Base-by-base conservation (phyloP, 768 basidiomycete species). In the Mycena leptocephala region DNA sequence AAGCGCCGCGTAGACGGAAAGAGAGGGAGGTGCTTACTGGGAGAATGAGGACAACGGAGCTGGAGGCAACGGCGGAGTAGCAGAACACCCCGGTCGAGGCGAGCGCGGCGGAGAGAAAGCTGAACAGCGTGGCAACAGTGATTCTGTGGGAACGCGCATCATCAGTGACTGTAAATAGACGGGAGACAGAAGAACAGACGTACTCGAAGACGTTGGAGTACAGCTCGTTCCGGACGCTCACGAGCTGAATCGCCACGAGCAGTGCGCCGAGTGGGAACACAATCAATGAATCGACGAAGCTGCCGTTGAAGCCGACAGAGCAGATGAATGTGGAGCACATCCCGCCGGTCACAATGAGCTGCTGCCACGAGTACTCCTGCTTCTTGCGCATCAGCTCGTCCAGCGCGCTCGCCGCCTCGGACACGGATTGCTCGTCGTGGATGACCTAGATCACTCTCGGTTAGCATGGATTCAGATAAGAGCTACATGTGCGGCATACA, bases 121-220 rank as follows among this genome's bases (percentile, higher is more conserved):
- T 95, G 83, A 95, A 89, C 30, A 96, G 85, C 3, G 93, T 94
- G 5, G 96, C 93, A 63, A 96, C 90, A 16, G 94, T 95, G 75
- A 97, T 95, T 79, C 93, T 94, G 81, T 9, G n/a, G n/a, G n/a
- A n/a, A n/a, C n/a, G n/a, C 30, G 14, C 53, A 62, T 13, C 28
- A 81, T 51, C 32, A 61, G 56, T 72, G 18, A 22, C 20, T 1
- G 22, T n/a, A 20, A 14, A 13, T n/a, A 26, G 6, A 8, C 4
- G 11, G 61, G 20, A 11, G 16, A 41, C 14, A 46, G 16, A 37
- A 6, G 14, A 39, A 22, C 0, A 22, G 13, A 85, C 90, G 37
- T 53, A 92, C 91, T 95, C 95, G 72, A 95, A 96, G 35, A 97
- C 91, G 71, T 95, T 95, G 8, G 90, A 91, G 80, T 95, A 96